Evolutionary conservation across 148 eudicot genomes (phyloP), one percentile per base, ranked within the genome.

Genomic region (Cornus controversa): DNA sequence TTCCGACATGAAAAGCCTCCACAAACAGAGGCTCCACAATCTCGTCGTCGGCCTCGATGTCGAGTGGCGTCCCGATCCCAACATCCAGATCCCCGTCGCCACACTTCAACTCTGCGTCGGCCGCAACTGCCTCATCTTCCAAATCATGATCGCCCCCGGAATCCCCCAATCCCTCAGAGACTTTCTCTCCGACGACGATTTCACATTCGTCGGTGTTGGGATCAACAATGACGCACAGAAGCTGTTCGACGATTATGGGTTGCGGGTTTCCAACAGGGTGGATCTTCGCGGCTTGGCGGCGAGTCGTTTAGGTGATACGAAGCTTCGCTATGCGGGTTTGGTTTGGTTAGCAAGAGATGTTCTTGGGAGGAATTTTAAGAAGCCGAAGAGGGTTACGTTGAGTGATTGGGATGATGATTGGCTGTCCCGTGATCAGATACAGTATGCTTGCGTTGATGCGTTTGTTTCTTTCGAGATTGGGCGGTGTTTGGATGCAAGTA

Each of bases 11-110:
- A 45, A 70, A 22, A n/a, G 7, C 63, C 67, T 60, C 63, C 75
- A 78, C 70, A 40, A 10, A 45, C 63, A 9, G 10, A 28, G 45
- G 28, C 70, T 40, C 23, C 23, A 71, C 34, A 25, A 57, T 3
- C 70, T 78, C 53, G 16, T 79, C n/a, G 72, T 79, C 54, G 81
- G 81, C 24, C 27, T 79, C 66, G 81, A 79, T 54, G 5, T 79
- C 37, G 77, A 79, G 67, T 79, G 77, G 81, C 65, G 81, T 8
- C 81, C 81, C 25, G 11, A 5, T 23, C 28, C 10, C 66, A 72
- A 31, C 34, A 31, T n/a, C n/a, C n/a, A 31, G 34, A 31, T 50
- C 69, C 71, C 71, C 1, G 36, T 47, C 20, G 81, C 81, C 20
- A 66, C 63, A 2, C n/a, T 79, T 13, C 81, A 79, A 65, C 71